Conservation (phyloP, 176 grass and related monocot species). For the Leersia perrieri region DNA sequence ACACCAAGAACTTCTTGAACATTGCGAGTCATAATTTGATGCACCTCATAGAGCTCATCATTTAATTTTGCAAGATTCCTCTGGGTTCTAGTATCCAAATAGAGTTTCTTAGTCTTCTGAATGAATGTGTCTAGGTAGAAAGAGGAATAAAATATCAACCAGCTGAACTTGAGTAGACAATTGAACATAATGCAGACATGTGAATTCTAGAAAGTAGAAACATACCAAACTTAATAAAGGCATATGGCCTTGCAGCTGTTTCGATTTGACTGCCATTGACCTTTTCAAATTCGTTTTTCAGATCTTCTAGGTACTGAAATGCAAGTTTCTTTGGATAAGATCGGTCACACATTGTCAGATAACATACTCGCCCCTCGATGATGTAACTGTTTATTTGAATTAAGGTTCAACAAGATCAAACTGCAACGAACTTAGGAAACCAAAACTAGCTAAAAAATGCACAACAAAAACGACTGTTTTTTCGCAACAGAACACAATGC, state of each 20-base stretch:
- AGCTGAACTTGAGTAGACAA: neutral
- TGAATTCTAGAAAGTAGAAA: slow-evolving; percentile 14
- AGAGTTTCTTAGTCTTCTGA: slow-evolving; percentile 98
- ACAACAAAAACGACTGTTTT: neutral
- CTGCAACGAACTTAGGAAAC: neutral
- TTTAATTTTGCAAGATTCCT: slow-evolving; percentile 90
- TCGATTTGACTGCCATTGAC: slow-evolving; percentile 92
- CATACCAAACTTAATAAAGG: slow-evolving; percentile 97
- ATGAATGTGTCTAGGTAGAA: slow-evolving; percentile 80
- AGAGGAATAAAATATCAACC: slow-evolving; percentile 24
- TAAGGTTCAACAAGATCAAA: slow-evolving; percentile 26
- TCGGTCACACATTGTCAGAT: slow-evolving; percentile 97
- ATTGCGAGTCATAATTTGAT: slow-evolving; percentile 97
- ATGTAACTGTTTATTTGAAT: slow-evolving; percentile 69
- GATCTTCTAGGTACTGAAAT: slow-evolving; percentile 95
- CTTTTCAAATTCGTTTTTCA: slow-evolving; percentile 95
- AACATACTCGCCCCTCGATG: slow-evolving; percentile 91
- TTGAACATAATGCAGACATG: slow-evolving; percentile 4
- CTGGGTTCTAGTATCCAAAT: slow-evolving; percentile 93
- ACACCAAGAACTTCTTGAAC: slow-evolving; percentile 98
- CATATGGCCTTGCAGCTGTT: slow-evolving; percentile 94
- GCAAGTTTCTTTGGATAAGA: slow-evolving; percentile 99
- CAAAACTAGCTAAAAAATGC: neutral
- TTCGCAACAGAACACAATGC: neutral
- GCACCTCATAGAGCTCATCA: slow-evolving; percentile 95